These are phyloP conservation scores for Daldinia loculata DNA, from an alignment of 495 filamentous ascomycete genomes.

Conservation along the genomic window DNA sequence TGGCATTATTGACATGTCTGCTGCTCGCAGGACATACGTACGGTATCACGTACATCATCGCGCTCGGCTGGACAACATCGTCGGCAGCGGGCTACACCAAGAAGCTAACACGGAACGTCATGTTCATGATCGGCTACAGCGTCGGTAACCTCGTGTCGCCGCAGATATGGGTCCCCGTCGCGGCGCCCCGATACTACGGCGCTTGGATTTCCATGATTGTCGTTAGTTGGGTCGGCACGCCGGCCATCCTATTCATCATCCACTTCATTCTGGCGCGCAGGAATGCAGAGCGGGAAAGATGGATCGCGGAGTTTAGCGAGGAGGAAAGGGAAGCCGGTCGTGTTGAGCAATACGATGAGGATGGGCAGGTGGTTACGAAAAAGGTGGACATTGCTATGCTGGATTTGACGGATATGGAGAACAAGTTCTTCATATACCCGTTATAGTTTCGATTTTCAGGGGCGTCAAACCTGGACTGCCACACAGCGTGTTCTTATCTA, in stretches of 20 bases:
- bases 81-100: slow-evolving; percentile 15
- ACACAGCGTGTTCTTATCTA: no score
- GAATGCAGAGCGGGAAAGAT: not conserved
- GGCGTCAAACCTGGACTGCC: no score
- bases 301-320: not conserved
- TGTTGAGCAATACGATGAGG: not conserved
- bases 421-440: slow-evolving; percentile 18
- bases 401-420: slow-evolving; percentile 15
- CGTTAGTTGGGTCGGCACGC: slow-evolving; percentile 11
- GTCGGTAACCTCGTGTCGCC: slow-evolving; percentile 18
- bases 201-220: slow-evolving; percentile 19
- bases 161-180: slow-evolving; percentile 15
- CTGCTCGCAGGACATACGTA: slow-evolving; percentile 16
- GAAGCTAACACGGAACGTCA: slow-evolving; percentile 20
- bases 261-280: not conserved
- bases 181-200: slow-evolving; percentile 17
- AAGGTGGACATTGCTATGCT: slow-evolving; percentile 13
- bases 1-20: not conserved
- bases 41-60: slow-evolving; percentile 18
- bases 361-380: not conserved
- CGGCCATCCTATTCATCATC: not conserved
- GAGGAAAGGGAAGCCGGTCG: not conserved
- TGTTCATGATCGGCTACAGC: slow-evolving; percentile 19
- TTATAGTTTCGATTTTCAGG: slow-evolving; percentile 2
- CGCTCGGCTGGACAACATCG: slow-evolving; percentile 21